phyloP scores from a whole-genome alignment of 495 filamentous ascomycete genomes.

The Aspergillus cavernicola region DNA sequence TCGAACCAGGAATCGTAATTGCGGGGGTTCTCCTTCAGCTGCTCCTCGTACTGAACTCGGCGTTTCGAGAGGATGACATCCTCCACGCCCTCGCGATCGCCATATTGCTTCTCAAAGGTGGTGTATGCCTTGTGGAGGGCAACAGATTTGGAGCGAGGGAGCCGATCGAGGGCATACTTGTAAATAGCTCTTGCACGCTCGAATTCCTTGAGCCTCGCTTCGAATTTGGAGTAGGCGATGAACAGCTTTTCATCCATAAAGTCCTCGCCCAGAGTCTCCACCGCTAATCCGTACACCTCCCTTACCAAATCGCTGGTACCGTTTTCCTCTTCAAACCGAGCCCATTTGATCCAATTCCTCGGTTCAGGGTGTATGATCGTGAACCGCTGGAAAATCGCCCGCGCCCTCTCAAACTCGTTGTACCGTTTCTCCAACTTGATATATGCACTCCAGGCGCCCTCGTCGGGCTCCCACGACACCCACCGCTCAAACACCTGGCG shows the following conservation, averaged over 20 bases:
- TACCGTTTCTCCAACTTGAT: constrained; percentile 97
- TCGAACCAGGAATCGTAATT: constrained; percentile 98
- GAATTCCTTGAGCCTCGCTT: constrained; percentile 90
- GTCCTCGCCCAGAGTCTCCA: constrained; percentile 88
- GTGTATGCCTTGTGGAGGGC: constrained; percentile 88
- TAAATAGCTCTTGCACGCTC: constrained; percentile 95
- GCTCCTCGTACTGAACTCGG: constrained; percentile 89
- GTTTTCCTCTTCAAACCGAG: constrained; percentile 92
- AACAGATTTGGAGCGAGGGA: constrained; percentile 83
- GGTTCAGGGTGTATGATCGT: constrained; percentile 93
- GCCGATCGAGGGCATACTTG: constrained; percentile 90
- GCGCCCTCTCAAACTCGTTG: constrained; percentile 78
- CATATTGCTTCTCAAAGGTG: constrained; percentile 96
- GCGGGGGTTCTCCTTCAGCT: constrained; percentile 84
- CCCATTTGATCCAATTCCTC: constrained; percentile 98
- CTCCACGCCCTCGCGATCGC: constrained; percentile 89
- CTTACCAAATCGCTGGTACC: constrained; percentile 87
- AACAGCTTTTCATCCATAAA: constrained; percentile 97
- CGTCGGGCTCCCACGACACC: constrained; percentile 98
- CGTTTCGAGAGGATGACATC: constrained; percentile 94
- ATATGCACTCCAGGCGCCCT: constrained; percentile 91
- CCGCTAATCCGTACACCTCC: constrained; percentile 85
- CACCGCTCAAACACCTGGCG: constrained; percentile 95
- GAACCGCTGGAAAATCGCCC: constrained; percentile 84
- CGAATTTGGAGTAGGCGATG: constrained; percentile 86